phyloP scores from a whole-genome alignment of 2,329 filamentous ascomycete genomes.

The Cadophora luteo-olivacea region DNA sequence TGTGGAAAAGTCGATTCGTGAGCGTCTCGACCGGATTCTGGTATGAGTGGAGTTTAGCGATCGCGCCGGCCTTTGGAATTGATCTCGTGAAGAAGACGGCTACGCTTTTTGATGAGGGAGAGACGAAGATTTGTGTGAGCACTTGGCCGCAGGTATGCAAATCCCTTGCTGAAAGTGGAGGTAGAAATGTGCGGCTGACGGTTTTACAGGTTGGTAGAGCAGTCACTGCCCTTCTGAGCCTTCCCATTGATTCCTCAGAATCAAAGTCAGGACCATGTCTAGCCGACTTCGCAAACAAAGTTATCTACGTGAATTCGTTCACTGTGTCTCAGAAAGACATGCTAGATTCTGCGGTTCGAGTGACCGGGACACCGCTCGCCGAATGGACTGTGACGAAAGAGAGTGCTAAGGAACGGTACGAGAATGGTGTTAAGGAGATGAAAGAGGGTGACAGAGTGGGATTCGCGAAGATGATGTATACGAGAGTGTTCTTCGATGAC shows the following conservation, averaged over 20 bases:
- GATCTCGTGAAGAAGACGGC: slow-evolving; percentile 52
- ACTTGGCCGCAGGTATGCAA: slow-evolving; percentile 53
- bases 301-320: slow-evolving; percentile 53
- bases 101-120: slow-evolving; percentile 59
- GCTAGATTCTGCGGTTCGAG: slow-evolving; percentile 43
- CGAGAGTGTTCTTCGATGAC: slow-evolving; percentile 29
- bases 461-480: slow-evolving; percentile 32
- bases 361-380: slow-evolving; percentile 27
- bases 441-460: slow-evolving; percentile 27
- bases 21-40: slow-evolving; percentile 55
- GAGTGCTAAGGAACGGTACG: slow-evolving; percentile 22
- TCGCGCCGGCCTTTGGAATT: slow-evolving; percentile 52
- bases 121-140: slow-evolving; percentile 50
- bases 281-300: slow-evolving; percentile 45
- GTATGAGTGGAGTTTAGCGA: slow-evolving; percentile 58
- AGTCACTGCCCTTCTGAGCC: background rate
- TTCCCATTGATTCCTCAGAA: background rate
- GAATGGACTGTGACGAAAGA: slow-evolving; percentile 34
- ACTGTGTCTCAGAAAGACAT: slow-evolving; percentile 58
- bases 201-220: background rate
- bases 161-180: background rate
- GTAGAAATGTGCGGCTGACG: background rate
- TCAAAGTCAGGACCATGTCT: background rate
- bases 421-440: slow-evolving; percentile 29
- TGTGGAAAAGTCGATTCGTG: slow-evolving; percentile 48